Evolutionary conservation across 495 filamentous ascomycete species (phyloP).

Genomic region (Hypoxylon rickii): DNA sequence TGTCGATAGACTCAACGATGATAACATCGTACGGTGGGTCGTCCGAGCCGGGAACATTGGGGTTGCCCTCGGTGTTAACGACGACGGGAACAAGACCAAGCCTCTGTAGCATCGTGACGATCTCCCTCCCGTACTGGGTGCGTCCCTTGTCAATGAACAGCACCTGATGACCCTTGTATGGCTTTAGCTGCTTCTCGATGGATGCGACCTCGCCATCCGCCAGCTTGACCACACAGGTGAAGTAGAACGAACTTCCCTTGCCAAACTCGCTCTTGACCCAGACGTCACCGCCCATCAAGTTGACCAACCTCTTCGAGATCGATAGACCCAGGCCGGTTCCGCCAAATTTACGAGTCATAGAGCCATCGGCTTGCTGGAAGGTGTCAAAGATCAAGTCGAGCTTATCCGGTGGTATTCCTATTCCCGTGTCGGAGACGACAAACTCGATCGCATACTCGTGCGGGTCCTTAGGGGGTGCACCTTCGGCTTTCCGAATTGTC

Average conservation of each 20-base stretch:
- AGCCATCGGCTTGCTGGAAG: slow-evolving; percentile 98
- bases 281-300: slow-evolving; percentile 95
- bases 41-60: slow-evolving; percentile 57
- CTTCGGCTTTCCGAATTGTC: slow-evolving; percentile 78
- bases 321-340: slow-evolving; percentile 95
- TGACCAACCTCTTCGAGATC: slow-evolving; percentile 94
- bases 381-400: slow-evolving; percentile 98
- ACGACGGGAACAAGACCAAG: slow-evolving; percentile 83
- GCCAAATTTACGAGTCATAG: slow-evolving; percentile 95
- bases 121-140: slow-evolving; percentile 76
- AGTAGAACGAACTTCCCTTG: slow-evolving; percentile 93
- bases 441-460: slow-evolving; percentile 95
- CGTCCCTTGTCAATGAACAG: slow-evolving; percentile 94
- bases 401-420: slow-evolving; percentile 95
- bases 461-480: slow-evolving; percentile 58
- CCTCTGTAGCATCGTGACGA: slow-evolving; percentile 76
- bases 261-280: slow-evolving; percentile 97
- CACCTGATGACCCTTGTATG: slow-evolving; percentile 90
- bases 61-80: slow-evolving; percentile 67
- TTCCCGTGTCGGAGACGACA: slow-evolving; percentile 94
- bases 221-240: slow-evolving; percentile 91
- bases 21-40: slow-evolving; percentile 87
- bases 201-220: slow-evolving; percentile 79
- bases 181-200: slow-evolving; percentile 81
- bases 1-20: slow-evolving; percentile 92